Evolutionary conservation across 2,329 filamentous ascomycete genomes (phyloP).

Genomic region (Davidsoniella eucalypti): DNA sequence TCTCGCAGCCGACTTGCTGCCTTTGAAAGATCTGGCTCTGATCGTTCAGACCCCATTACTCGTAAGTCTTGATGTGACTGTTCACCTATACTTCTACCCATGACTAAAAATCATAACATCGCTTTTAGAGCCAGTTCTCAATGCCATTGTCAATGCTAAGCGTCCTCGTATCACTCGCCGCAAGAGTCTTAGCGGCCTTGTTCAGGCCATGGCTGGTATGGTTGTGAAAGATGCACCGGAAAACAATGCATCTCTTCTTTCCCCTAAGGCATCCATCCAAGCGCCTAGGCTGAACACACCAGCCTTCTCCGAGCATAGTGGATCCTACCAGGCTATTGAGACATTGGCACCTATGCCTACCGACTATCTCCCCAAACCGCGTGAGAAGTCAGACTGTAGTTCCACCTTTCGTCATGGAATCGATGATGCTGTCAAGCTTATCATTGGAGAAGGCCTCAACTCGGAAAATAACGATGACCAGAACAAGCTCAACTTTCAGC

Average conservation of each 20-base stretch:
- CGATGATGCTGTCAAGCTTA: constrained; percentile 12
- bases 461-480: background rate
- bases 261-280: background rate
- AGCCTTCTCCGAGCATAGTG: background rate
- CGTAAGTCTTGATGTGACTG: background rate
- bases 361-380: constrained; percentile 9
- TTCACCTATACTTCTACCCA: background rate
- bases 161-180: constrained; percentile 6
- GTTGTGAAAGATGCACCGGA: constrained; percentile 3
- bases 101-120: background rate
- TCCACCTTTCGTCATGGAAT: constrained; percentile 11
- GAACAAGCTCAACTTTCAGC: background rate
- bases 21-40: constrained; percentile 8
- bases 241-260: background rate
- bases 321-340: background rate
- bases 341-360: constrained; percentile 2
- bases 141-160: constrained; percentile 2
- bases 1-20: constrained; percentile 6
- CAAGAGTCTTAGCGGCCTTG: constrained; percentile 10
- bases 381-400: constrained; percentile 12
- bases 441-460: constrained; percentile 10
- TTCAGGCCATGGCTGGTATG: constrained; percentile 11
- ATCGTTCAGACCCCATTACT: background rate
- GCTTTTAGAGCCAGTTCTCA: background rate
- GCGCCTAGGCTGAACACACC: background rate